Conservation (phyloP, 108 stramenopile genomes). For the Cyclotella cryptica region DNA sequence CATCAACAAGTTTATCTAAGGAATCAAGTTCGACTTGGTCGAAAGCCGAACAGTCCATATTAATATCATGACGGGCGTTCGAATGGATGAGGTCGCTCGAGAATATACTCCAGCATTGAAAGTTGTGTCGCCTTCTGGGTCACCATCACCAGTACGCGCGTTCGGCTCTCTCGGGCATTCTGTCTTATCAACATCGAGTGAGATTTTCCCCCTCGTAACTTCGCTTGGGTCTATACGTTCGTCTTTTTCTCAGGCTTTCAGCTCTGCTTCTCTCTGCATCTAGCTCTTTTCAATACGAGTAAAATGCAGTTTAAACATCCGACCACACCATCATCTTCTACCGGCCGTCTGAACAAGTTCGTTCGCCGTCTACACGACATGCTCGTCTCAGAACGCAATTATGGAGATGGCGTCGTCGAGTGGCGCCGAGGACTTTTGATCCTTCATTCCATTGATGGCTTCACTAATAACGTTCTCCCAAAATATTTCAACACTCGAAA, state of each 20-base stretch:
- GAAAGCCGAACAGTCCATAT: neutral
- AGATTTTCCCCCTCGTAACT: neutral
- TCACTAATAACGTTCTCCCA: constrained; percentile 87
- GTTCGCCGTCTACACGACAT: constrained; percentile 85
- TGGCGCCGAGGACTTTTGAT: constrained; percentile 89
- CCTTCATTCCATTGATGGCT: constrained; percentile 84
- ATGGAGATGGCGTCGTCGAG: constrained; percentile 65
- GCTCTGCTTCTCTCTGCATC: neutral
- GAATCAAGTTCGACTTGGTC: neutral
- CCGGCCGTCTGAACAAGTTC: constrained; percentile 80
- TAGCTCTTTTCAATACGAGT: neutral
- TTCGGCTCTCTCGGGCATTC: neutral
- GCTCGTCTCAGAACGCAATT: constrained; percentile 69
- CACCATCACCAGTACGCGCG: neutral
- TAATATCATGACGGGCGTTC: constrained; percentile 2
- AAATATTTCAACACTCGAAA: constrained; percentile 93
- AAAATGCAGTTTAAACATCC: neutral
- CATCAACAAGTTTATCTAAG: neutral
- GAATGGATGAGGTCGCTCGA: neutral
- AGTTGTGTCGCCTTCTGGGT: constrained; percentile 4
- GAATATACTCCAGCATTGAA: neutral
- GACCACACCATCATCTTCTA: neutral
- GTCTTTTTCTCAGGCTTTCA: neutral
- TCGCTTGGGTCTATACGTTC: neutral
- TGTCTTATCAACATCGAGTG: neutral